Conservation (phyloP, 805 yeast genomes). For the Schizosaccharomyces japonicus region DNA sequence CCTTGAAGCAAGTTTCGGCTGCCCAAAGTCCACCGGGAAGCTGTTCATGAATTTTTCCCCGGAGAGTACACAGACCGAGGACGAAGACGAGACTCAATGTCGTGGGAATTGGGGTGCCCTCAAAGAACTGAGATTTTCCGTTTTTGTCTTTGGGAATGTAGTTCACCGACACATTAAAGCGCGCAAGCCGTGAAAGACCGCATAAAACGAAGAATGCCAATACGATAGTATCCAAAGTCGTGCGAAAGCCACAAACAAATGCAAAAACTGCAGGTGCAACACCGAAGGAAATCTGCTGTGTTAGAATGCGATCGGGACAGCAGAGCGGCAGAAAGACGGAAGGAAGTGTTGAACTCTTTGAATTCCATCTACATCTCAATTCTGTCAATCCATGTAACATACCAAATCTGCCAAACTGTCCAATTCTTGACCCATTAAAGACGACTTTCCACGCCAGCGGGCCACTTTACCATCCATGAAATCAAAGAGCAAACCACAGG, state of each 20-base stretch:
- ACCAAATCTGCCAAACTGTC: conserved; percentile 89
- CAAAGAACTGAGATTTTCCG: conserved; percentile 80
- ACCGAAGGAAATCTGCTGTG: conserved; percentile 37
- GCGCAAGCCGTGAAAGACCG: conserved; percentile 79
- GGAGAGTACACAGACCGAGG: conserved; percentile 45
- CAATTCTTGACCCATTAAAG: conserved; percentile 89
- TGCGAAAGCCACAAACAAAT: conserved; percentile 68
- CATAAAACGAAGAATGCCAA: conserved; percentile 72
- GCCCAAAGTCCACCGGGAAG: conserved; percentile 47
- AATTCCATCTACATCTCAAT: too few relatives aligned
- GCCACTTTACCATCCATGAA: conserved; percentile 96
- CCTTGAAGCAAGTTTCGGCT: conserved; percentile 34
- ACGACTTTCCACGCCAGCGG: conserved; percentile 70
- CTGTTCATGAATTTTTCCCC: conserved; percentile 18
- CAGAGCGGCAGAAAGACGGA: background rate
- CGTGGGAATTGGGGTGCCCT: conserved; percentile 90
- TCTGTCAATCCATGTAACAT: too few relatives aligned
- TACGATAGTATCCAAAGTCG: conserved; percentile 55
- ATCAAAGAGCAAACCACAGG: conserved; percentile 84
- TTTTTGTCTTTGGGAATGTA: conserved; percentile 70
- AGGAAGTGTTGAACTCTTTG: too few relatives aligned
- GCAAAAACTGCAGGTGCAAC: conserved; percentile 90
- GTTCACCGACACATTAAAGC: conserved; percentile 84
- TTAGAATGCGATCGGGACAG: background rate
- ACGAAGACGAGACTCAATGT: conserved; percentile 47